Percentiles rank a stretch among this genome's conserved stretches.
These are phyloP conservation scores for Penicillium silybi DNA, from an alignment of 495 filamentous ascomycete species.

Conservation along the genomic window DNA sequence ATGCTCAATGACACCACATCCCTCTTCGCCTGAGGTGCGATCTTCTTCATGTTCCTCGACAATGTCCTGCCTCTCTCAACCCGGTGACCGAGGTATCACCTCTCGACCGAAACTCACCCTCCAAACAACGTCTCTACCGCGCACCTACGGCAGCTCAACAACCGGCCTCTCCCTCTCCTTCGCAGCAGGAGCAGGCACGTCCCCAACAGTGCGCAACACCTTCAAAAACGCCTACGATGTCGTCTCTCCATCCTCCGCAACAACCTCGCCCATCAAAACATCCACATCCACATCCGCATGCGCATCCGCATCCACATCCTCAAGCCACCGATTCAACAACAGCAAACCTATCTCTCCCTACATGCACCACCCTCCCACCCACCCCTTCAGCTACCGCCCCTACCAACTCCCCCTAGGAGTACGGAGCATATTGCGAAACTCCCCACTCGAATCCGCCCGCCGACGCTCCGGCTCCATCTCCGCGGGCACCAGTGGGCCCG, in stretches of 20 bases:
- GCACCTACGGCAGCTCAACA: slow-evolving; percentile 50
- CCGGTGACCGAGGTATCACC: slow-evolving; percentile 29
- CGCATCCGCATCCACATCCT: background rate
- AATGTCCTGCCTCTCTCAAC: slow-evolving; percentile 24
- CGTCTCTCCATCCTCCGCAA: slow-evolving; percentile 61
- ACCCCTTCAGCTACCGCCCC: slow-evolving; percentile 35
- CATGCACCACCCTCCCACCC: slow-evolving; percentile 22
- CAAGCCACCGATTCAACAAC: slow-evolving; percentile 30
- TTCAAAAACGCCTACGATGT: slow-evolving; percentile 74
- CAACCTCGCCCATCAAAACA: slow-evolving; percentile 31
- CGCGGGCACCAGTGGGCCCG: slow-evolving; percentile 28
- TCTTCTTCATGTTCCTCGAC: slow-evolving; percentile 25
- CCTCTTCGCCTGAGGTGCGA: background rate
- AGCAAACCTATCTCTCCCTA: slow-evolving; percentile 31
- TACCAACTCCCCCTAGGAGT: slow-evolving; percentile 64
- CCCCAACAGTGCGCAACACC: slow-evolving; percentile 78
- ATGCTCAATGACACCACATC: slow-evolving; percentile 8
- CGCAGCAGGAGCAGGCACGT: slow-evolving; percentile 58
- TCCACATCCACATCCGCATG: background rate
- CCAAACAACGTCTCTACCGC: slow-evolving; percentile 58
- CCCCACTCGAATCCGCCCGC: slow-evolving; percentile 46
- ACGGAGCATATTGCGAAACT: slow-evolving; percentile 75
- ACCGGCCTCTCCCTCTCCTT: slow-evolving; percentile 54
- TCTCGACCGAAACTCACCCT: slow-evolving; percentile 76
- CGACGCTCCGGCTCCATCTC: slow-evolving; percentile 39